Evolutionary conservation across 2,329 filamentous ascomycete species (phyloP).

Genomic region (Fusarium longipes): DNA sequence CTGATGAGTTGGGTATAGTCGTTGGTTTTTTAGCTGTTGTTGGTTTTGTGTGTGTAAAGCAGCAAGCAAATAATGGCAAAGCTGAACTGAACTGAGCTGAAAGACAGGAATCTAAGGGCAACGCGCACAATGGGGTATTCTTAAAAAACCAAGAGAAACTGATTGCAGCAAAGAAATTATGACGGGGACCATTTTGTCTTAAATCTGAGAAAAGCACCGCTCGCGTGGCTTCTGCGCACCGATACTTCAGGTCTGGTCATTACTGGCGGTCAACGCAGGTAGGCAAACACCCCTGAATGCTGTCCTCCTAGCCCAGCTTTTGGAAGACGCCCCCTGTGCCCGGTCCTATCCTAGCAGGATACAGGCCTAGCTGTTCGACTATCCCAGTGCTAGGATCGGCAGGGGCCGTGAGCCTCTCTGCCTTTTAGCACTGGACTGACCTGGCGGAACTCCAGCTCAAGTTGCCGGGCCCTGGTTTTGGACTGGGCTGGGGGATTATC

Average conservation of each 20-base stretch:
- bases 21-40: slow-evolving; percentile 7
- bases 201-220: slow-evolving; percentile 35
- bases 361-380: slow-evolving; percentile 18
- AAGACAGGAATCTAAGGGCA: slow-evolving; percentile 38
- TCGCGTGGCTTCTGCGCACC: slow-evolving; percentile 40
- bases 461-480: slow-evolving; percentile 31
- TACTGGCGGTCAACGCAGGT: slow-evolving; percentile 40
- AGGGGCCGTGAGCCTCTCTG: slow-evolving; percentile 43
- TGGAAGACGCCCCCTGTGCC: slow-evolving; percentile 30
- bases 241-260: slow-evolving; percentile 34
- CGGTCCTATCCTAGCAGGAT: slow-evolving; percentile 12
- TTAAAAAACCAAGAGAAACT: slow-evolving; percentile 33
- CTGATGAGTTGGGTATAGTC: slow-evolving; percentile 25
- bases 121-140: slow-evolving; percentile 38
- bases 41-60: slow-evolving; percentile 9
- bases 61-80: slow-evolving; percentile 25
- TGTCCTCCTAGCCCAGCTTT: slow-evolving; percentile 20
- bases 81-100: slow-evolving; percentile 18
- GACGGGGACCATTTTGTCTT: slow-evolving; percentile 42
- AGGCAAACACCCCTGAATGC: slow-evolving; percentile 36
- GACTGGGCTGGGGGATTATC: slow-evolving; percentile 2
- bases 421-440: slow-evolving; percentile 30
- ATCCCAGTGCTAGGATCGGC: slow-evolving; percentile 43
- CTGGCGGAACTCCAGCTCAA: slow-evolving; percentile 27
- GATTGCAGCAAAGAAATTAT: slow-evolving; percentile 35